Base-by-base conservation (phyloP, 1,139 yeast genomes). In the Suhomyces bolitotheri region DNA sequence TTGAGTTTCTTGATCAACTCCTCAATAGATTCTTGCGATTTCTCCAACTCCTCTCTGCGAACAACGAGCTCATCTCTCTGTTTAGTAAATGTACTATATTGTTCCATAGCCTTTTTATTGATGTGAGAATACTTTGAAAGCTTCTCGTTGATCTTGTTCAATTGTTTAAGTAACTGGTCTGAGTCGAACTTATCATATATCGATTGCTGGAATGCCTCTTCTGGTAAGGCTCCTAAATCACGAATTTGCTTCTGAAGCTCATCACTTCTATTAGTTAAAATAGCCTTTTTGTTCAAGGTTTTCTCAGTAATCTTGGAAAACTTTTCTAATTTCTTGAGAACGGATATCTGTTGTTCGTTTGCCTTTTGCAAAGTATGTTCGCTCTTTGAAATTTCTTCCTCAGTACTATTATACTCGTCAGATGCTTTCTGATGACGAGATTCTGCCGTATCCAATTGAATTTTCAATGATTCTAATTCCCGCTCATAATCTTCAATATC, bases 21-120 rank as follows among this genome's bases (percentile, higher is more conserved):
- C 44, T 82, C 84, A 49, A 92, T 88, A 0, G 96, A 81, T 3
- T 60, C 72, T 39, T 80, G 81, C 1, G 96, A 87, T 27, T 66
- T 73, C 22, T 78, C 84, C 26, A 92, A 67, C 15, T 88, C 96
- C 19, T 64, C 65, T 28, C 87, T 74, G 49, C 97, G 78, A 16
- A 65, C 66, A 1, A 71, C 72, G 44, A 89, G 66, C 6, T 80
- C 83, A 33, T 78, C 83, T 38, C 85, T 72, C 56, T 89, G 94
- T 43, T 75, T 78, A 11, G 85, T 78, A 55, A 89, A 90, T 27
- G 78, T 80, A 38, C 73, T 68, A 55, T 74, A 87, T 55, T 92
- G 96, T 51, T 90, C 97, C 49, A 86, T 70, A 0, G 98, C 97
- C 53, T 88, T 86, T 54, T 85, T 86, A 62, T 92, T 92, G 39